Base-by-base conservation (phyloP, 1,284 basidiomycete species). In the Athelia psychrophila region DNA sequence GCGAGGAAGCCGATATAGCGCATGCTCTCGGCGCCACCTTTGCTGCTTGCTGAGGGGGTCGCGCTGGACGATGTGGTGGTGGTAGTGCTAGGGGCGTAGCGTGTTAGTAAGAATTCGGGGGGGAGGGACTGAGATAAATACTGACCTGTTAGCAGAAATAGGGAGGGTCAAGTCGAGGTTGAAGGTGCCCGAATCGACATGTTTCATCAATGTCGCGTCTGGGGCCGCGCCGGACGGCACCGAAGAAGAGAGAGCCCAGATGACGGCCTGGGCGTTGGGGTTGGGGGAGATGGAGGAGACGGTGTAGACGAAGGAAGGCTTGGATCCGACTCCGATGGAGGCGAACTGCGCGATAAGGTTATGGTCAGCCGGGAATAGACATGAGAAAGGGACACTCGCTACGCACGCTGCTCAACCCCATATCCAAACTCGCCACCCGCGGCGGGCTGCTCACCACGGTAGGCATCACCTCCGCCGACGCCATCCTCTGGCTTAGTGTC, bases 401-500 rank as follows among this genome's bases (percentile, higher is more conserved):
- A 63, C 74, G 57, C 49, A 79, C 77, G 13, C 66, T 65, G 51
- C 75, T 79, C 2, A 68, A 58, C 19, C 63, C 56, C 4, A 66
- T 57, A 2, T 64, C 57, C 6, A 77, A 52, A 2, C 72, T 71
- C 12, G 83, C 83, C 3, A 68, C 58, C 24, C 78, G 64, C 0
- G 78, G 69, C n/a, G 83, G 83, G 54, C 66, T 71, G 15, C 66
- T 49, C 44, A 74, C 78, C 20, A 81, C 72, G 19, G 62, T 74
- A 1, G 85, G 86, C 71, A 75, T 70, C 0, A 68, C 61, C 48
- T 81, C 66, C 3, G 58, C 57, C 2, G 68, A 52, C 0, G 85
- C 78, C 22, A 64, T 64, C 27, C 85, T 75, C 61, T 88, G 84
- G 15, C 82, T 84, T 23, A 87, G 65, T 9, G 81, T 83, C 40